A percentile compares a stretch with the other conserved stretches of the same genome.
These are phyloP conservation scores for Mycena filopes DNA, from an alignment of 768 basidiomycete species.

Conservation along the genomic window DNA sequence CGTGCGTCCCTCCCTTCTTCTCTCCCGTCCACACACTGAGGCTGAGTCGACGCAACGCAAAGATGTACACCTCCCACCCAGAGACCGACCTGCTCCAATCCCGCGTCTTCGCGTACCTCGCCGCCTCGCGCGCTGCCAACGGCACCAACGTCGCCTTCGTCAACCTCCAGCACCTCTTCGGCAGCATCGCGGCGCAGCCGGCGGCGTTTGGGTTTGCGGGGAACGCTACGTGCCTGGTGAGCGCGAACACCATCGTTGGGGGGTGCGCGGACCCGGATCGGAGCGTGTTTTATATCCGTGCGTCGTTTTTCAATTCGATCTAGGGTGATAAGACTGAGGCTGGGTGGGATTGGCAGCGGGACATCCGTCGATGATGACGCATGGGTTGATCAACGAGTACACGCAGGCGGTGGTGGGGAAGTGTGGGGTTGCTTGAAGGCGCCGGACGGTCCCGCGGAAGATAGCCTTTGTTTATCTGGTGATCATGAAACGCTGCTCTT, in stretches of 20 bases:
- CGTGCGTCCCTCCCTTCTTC: slow-evolving; percentile 22
- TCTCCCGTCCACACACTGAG: not conserved
- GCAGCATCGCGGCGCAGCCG: slow-evolving; percentile 37
- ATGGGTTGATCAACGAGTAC: slow-evolving; percentile 41
- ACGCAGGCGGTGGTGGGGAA: slow-evolving; percentile 34
- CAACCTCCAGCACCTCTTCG: slow-evolving; percentile 42
- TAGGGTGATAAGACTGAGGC: not conserved
- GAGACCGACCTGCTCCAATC: slow-evolving; percentile 42
- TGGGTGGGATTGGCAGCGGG: slow-evolving; percentile 39
- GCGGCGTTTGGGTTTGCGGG: slow-evolving; percentile 41
- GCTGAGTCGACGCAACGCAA: not conserved
- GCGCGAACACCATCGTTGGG: slow-evolving; percentile 42
- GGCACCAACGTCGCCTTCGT: slow-evolving; percentile 45
- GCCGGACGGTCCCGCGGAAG: too few relatives aligned
- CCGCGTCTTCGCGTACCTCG: slow-evolving; percentile 40
- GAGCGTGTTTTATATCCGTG: slow-evolving; percentile 45
- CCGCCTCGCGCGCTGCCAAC: slow-evolving; percentile 38
- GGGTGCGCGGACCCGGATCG: slow-evolving; percentile 44
- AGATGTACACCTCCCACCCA: slow-evolving; percentile 46
- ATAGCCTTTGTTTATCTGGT: too few relatives aligned
- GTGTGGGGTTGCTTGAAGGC: not conserved
- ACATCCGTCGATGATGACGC: slow-evolving; percentile 43
- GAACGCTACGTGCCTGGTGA: slow-evolving; percentile 45
- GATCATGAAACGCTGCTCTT: too few relatives aligned
- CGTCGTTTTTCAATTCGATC: slow-evolving; percentile 16